phyloP scores from a whole-genome alignment of 441 rosid species.

The Omphalea diandra region DNA sequence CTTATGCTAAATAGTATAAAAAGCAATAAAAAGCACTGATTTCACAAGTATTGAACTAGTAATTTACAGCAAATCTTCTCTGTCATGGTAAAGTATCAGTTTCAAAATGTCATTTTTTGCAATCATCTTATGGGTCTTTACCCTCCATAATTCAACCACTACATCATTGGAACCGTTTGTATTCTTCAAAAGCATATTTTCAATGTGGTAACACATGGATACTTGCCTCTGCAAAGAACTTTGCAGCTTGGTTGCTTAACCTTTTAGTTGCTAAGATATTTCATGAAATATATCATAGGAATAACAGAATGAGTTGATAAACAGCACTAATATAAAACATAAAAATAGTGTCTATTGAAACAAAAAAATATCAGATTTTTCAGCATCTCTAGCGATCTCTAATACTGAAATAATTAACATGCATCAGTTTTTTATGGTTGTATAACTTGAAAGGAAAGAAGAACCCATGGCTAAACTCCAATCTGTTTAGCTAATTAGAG shows the following conservation, averaged over 20 bases:
- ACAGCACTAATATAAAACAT: not conserved
- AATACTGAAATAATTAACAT: not conserved
- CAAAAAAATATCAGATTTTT: not conserved
- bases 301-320: not conserved
- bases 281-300: not conserved
- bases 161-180: too few species aligned
- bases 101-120: not conserved
- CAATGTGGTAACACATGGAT: too few species aligned
- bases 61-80: not conserved
- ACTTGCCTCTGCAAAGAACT: too few species aligned
- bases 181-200: too few species aligned
- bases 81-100: not conserved
- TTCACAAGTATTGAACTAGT: too few species aligned
- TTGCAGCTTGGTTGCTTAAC: not conserved
- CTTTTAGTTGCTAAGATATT: not conserved
- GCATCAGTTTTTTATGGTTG: not conserved
- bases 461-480: not conserved
- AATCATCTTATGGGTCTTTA: not conserved
- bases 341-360: not conserved
- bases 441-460: not conserved
- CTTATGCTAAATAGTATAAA: not conserved
- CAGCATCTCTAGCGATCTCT: not conserved
- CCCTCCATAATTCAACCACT: too few species aligned
- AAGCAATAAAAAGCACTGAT: not conserved
- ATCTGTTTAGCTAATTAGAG: not conserved